Conservation (phyloP, 805 yeast species). For the Priceomyces medius region DNA sequence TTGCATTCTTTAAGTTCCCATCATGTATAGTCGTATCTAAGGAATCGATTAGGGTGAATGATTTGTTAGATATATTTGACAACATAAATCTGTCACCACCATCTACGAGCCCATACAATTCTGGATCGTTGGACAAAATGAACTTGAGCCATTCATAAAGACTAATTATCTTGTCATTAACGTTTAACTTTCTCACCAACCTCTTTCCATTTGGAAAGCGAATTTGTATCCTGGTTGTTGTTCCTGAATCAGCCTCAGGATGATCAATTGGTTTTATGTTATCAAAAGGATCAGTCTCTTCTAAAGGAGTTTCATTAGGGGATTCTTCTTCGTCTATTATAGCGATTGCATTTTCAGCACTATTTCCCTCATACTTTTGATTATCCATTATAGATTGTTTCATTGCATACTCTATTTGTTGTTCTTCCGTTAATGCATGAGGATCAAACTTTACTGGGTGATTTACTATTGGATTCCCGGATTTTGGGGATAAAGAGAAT, state of each 20-base stretch:
- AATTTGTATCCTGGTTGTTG: slow-evolving; percentile 75
- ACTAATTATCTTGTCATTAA: slow-evolving; percentile 53
- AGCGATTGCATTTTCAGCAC: slow-evolving; percentile 27
- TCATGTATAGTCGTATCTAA: slow-evolving; percentile 61
- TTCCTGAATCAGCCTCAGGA: slow-evolving; percentile 62
- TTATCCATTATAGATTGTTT: slow-evolving; percentile 53
- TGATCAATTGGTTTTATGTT: slow-evolving; percentile 50
- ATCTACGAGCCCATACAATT: slow-evolving; percentile 51
- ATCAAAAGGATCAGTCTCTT: slow-evolving; percentile 43
- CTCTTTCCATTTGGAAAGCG: slow-evolving; percentile 82
- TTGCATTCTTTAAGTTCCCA: slow-evolving; percentile 81
- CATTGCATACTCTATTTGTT: slow-evolving; percentile 76
- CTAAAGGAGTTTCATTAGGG: slow-evolving; percentile 6
- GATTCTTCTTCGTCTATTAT: slow-evolving; percentile 18
- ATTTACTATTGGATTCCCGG: slow-evolving; percentile 62
- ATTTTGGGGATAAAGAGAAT: slow-evolving; percentile 63
- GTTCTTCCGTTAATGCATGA: slow-evolving; percentile 71
- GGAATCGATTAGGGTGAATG: slow-evolving; percentile 56
- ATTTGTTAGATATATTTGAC: slow-evolving; percentile 32
- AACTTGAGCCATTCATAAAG: slow-evolving; percentile 70
- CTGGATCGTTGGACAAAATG: slow-evolving; percentile 46
- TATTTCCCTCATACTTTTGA: slow-evolving; percentile 26
- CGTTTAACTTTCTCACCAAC: slow-evolving; percentile 56
- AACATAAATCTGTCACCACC: slow-evolving; percentile 27
- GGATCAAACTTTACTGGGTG: slow-evolving; percentile 64